Evolutionary conservation across 2,329 filamentous ascomycete species (phyloP).

Genomic region (Pseudopyricularia javanii): DNA sequence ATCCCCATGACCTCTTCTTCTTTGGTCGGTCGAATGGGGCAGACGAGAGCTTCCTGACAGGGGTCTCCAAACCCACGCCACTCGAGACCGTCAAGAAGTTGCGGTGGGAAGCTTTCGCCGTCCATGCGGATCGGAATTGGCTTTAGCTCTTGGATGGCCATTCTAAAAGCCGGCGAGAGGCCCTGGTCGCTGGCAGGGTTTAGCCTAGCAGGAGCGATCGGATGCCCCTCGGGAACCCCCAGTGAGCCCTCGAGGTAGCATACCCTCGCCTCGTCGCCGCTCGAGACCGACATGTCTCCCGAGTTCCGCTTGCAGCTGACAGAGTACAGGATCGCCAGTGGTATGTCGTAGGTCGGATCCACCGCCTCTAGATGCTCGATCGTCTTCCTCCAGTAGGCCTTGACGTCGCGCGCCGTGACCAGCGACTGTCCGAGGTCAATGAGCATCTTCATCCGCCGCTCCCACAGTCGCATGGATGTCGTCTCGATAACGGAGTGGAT

Average conservation of each 20-base stretch:
- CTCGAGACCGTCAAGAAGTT: conserved; percentile 44
- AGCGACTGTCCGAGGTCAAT: conserved; percentile 32
- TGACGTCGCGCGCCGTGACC: conserved; percentile 27
- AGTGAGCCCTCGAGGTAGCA: conserved; percentile 32
- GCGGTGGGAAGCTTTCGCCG: conserved; percentile 41
- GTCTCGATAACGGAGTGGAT: conserved; percentile 34
- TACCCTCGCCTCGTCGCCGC: conserved; percentile 16
- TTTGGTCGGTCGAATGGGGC: conserved; percentile 55
- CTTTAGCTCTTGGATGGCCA: conserved; percentile 22
- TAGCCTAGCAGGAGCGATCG: conserved; percentile 24
- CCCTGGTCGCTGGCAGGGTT: conserved; percentile 23
- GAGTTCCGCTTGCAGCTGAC: conserved; percentile 26
- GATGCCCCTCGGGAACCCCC: conserved; percentile 29
- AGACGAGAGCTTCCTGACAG: conserved; percentile 53
- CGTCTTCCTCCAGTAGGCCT: conserved; percentile 34
- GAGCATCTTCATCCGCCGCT: conserved; percentile 35
- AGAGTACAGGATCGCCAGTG: conserved; percentile 37
- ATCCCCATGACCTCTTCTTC: conserved; percentile 55
- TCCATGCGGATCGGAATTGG: conserved; percentile 27
- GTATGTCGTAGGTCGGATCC: conserved; percentile 33
- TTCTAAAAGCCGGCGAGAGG: conserved; percentile 24
- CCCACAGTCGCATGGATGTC: conserved; percentile 33
- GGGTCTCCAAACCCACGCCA: conserved; percentile 54
- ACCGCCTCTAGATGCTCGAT: conserved; percentile 29
- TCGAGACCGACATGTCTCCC: conserved; percentile 8